These are phyloP conservation scores for Macadamia tetraphylla DNA, from an alignment of 164 flowering plant genomes.

Conservation along the genomic window DNA sequence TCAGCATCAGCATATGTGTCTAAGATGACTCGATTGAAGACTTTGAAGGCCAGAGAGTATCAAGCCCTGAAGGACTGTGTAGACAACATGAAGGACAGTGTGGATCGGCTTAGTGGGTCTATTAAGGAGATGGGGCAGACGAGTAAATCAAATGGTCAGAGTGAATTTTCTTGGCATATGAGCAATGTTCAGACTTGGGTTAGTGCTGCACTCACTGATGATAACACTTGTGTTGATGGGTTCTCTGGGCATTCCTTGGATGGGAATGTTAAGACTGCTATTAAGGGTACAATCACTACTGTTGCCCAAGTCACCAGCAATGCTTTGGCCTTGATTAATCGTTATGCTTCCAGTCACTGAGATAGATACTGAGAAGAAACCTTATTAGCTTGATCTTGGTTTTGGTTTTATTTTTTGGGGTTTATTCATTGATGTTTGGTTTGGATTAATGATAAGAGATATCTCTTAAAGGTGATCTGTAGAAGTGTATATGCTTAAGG, in stretches of 20 bases:
- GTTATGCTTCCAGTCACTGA: conserved; percentile 13
- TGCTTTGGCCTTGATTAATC: conserved; percentile 33
- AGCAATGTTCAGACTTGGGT: conserved; percentile 44
- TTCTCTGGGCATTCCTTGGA: conserved; percentile 16
- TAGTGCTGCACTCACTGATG: conserved; percentile 40
- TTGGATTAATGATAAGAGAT: no score
- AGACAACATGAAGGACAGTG: conserved; percentile 26
- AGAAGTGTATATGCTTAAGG: no score
- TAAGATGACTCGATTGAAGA: conserved; percentile 7
- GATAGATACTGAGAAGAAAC: not conserved
- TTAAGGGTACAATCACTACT: conserved; percentile 10
- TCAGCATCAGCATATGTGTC: conserved; percentile 13
- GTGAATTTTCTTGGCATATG: conserved; percentile 25
- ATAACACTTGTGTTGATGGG: conserved; percentile 34
- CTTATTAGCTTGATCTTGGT: not conserved
- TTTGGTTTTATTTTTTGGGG: not conserved
- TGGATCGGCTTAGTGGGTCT: conserved; percentile 25
- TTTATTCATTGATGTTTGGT: no score
- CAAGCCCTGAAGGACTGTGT: conserved; percentile 28
- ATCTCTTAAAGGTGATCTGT: no score
- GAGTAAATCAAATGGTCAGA: conserved; percentile 5
- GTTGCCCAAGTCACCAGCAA: conserved; percentile 35
- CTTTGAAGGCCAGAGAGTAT: conserved; percentile 12
- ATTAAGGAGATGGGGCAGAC: conserved; percentile 21
- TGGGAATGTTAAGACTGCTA: conserved; percentile 10